Base-by-base conservation (phyloP, 1,284 basidiomycete genomes). In the Fomitopsis palustris region DNA sequence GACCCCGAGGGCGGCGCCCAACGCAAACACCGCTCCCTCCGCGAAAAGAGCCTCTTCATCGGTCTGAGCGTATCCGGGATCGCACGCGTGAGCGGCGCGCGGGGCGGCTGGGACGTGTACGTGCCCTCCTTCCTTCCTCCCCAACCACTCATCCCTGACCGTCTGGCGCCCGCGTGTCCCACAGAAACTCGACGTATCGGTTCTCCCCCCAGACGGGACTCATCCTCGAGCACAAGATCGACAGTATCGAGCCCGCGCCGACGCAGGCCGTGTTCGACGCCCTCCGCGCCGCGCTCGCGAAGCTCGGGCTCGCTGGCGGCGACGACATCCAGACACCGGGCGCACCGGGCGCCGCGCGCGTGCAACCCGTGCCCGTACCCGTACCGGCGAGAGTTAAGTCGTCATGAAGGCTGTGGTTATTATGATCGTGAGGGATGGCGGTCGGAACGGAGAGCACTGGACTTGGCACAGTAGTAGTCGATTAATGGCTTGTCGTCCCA, bases 211-310 rank as follows among this genome's bases (percentile, higher is more conserved):
- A 70, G 8, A 82, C 82, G 0, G 90, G 88, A 2, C 77, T 85
- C 42, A 85, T 92, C 56, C 70, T 82, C 43, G 65, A 78, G 51
- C 90, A 92, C 67, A 78, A 76, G 38, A 76, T 92, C 42, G 81
- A 91, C 67, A 85, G 85, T 10, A 92, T 92, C 54, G 80, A 86
- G 54, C 90, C 90, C 0, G 86, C 85, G 2, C 90, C 90, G 3
- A 87, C 89, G 66, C 78, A 83, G 58, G 80, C 84, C 0, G 86
- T 87, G 3, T 90, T 86, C 67, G 85, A 88, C 61, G 79, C 85
- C 0, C 71, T 90, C 2, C 75, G 80, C 29, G 66, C 74, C 17
- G 80, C 78, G 47, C 68, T 88, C 9, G 78, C 60, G 53, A 70
- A 70, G 59, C 61, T 72, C 31, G 71, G 71, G 7, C 59, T 73